These are phyloP conservation scores for Ampelocalamus luodianensis DNA, from an alignment of 176 grass and related monocot genomes.

Conservation along the genomic window DNA sequence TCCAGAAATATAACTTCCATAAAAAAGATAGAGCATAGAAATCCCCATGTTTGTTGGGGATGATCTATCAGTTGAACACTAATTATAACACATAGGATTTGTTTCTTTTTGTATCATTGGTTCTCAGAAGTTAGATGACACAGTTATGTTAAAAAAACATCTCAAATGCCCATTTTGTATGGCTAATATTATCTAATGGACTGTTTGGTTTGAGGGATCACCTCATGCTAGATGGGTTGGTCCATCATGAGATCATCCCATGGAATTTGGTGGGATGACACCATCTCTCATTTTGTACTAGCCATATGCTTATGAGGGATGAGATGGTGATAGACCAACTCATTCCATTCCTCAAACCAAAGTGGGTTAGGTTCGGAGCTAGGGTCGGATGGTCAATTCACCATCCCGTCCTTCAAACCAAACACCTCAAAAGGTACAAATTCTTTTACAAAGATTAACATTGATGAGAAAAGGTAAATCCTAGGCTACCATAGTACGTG, in stretches of 20 bases:
- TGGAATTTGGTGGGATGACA: too few species aligned
- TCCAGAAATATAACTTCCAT: conserved; percentile 11
- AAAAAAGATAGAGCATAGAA: conserved; percentile 5
- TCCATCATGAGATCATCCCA: too few species aligned
- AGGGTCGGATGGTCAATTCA: too few species aligned
- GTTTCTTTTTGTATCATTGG: neutral
- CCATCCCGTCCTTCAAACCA: too few species aligned
- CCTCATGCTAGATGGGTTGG: too few species aligned
- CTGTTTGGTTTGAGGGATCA: too few species aligned
- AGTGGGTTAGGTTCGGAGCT: too few species aligned
- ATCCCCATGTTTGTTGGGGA: neutral
- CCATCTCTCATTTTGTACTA: too few species aligned
- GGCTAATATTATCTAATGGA: neutral
- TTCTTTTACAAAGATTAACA: neutral
- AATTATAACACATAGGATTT: neutral
- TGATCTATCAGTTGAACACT: conserved; percentile 2
- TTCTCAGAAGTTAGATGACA: neutral
- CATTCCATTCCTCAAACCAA: too few species aligned
- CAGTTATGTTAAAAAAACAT: neutral
- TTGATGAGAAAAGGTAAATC: neutral
- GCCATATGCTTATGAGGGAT: too few species aligned
- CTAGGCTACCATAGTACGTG: neutral
- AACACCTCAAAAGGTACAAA: neutral
- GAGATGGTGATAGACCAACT: too few species aligned
- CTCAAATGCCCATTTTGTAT: neutral